Evolutionary conservation across 2,329 filamentous ascomycete species (phyloP).

Genomic region (Metarhizium sp.): DNA sequence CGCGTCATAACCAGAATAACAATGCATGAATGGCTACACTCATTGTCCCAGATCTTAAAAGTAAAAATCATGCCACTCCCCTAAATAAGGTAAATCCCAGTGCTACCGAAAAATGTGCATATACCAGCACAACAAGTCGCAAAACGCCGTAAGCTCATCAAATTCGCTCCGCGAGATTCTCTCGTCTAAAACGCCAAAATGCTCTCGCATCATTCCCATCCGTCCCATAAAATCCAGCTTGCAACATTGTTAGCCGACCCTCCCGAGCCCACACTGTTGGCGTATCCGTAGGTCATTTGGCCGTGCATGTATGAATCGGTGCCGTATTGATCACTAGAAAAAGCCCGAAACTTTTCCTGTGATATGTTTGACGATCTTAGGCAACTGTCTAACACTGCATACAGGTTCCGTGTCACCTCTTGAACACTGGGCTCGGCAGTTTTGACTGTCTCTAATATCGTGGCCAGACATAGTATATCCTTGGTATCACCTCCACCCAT

Average conservation of each 20-base stretch:
- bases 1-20: neutral
- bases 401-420: constrained; percentile 31
- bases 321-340: constrained; percentile 2
- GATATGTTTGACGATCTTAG: constrained; percentile 33
- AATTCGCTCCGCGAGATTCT: neutral
- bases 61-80: no score
- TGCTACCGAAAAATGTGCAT: no score
- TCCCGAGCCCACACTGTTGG: constrained; percentile 16
- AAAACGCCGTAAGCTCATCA: neutral
- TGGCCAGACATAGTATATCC: constrained; percentile 38
- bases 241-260: constrained; percentile 19
- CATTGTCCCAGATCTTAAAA: neutral
- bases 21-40: neutral
- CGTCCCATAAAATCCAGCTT: constrained; percentile 31
- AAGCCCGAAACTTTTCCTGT: constrained; percentile 20
- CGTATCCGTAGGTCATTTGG: constrained; percentile 20
- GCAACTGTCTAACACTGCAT: constrained; percentile 34
- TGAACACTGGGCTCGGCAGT: constrained; percentile 30
- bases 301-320: constrained; percentile 18
- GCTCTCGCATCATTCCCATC: constrained; percentile 22
- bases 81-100: no score
- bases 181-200: neutral
- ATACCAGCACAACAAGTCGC: no score
- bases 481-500: constrained; percentile 41
- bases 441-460: constrained; percentile 37